Conservation (phyloP, 805 yeast genomes). For the Cephaloascus albidus region DNA sequence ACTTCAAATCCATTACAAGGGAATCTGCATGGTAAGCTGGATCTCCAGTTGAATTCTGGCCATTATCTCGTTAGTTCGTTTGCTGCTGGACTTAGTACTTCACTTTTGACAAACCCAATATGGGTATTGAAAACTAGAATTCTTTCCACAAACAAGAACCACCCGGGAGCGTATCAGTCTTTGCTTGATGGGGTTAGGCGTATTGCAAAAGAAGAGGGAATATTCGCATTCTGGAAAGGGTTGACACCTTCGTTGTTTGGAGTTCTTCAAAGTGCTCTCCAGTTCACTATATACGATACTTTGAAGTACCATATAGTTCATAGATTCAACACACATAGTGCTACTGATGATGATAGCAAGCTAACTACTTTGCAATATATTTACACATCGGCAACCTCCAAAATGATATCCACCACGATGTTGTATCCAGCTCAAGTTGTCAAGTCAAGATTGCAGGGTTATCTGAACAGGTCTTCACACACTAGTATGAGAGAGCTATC, state of each 20-base stretch:
- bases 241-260: constrained; percentile 66
- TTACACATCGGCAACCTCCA: constrained; percentile 57
- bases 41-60: constrained; percentile 25
- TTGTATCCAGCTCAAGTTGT: constrained; percentile 84
- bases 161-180: constrained; percentile 48
- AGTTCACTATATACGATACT: constrained; percentile 79
- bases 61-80: constrained; percentile 49
- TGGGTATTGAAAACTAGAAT: constrained; percentile 95
- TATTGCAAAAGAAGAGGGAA: constrained; percentile 47
- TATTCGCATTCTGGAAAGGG: constrained; percentile 62
- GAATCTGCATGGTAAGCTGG: constrained; percentile 6
- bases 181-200: constrained; percentile 42
- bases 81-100: constrained; percentile 67
- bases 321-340: constrained; percentile 3
- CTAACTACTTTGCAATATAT: constrained; percentile 51
- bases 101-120: constrained; percentile 79
- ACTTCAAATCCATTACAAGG: neutral
- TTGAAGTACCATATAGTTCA: constrained; percentile 34
- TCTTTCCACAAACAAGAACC: constrained; percentile 40
- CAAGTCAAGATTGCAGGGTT: constrained; percentile 63
- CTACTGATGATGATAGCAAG: constrained; percentile 6
- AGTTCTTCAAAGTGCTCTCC: constrained; percentile 84
- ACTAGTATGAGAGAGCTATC: constrained; percentile 21
- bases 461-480: constrained; percentile 14
- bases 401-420: constrained; percentile 53